Conservation (phyloP, 129 eudicot species). For the Mikania micrantha region DNA sequence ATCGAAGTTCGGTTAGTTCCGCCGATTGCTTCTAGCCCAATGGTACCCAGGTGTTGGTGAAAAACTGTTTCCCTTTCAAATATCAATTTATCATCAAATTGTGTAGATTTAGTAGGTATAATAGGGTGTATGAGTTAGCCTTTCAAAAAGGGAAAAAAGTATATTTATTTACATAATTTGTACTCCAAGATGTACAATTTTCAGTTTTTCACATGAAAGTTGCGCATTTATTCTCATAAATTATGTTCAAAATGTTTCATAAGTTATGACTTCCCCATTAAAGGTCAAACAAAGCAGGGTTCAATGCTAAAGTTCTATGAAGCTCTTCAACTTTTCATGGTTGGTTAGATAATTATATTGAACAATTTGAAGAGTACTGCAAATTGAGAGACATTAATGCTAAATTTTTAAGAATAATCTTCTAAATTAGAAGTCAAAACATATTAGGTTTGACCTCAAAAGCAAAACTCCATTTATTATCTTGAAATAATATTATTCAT, state of each 20-base stretch:
- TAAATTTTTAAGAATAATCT: background rate
- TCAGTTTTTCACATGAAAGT: background rate
- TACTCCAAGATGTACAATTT: background rate
- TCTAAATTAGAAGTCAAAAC: background rate
- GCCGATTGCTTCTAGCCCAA: conserved; percentile 39
- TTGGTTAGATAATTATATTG: background rate
- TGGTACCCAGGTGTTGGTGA: too few species aligned
- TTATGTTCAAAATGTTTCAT: background rate
- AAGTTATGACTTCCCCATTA: background rate
- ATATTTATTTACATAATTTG: too few species aligned
- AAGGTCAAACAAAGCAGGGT: background rate
- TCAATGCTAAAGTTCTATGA: background rate
- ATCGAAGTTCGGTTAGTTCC: conserved; percentile 41
- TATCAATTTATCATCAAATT: too few species aligned
- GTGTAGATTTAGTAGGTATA: too few species aligned
- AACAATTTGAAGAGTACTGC: background rate
- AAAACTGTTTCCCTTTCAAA: too few species aligned
- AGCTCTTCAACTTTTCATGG: background rate
- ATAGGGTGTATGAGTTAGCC: too few species aligned
- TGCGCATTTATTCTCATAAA: background rate
- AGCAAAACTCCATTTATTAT: background rate
- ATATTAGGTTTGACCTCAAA: background rate
- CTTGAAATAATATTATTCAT: background rate
- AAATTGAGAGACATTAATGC: background rate
- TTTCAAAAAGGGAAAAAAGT: too few species aligned